Percentiles rank a stretch among this genome's conserved stretches.
These are phyloP conservation scores for Dimargaris xerosporica DNA, from an alignment of 192 early-diverging fungal species.

Conservation along the genomic window DNA sequence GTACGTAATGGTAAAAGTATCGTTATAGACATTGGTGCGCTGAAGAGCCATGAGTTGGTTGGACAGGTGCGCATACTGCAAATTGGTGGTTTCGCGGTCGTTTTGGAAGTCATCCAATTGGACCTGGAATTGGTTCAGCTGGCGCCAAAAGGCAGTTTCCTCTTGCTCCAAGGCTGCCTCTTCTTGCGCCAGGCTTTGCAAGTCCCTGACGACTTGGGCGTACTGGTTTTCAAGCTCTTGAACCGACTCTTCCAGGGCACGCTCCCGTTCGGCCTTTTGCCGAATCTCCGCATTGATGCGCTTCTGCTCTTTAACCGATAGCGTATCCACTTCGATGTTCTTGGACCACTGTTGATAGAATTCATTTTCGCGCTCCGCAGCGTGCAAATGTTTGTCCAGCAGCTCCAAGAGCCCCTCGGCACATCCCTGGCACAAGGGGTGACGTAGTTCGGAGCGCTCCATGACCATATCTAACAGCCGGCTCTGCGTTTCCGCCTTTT, in stretches of 20 bases:
- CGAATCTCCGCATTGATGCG: constrained; percentile 6
- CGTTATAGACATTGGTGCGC: constrained; percentile 90
- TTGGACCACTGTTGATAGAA: constrained; percentile 10
- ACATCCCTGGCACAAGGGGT: constrained; percentile 86
- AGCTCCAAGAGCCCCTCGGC: constrained; percentile 57
- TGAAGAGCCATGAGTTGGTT: constrained; percentile 67
- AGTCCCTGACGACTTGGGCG: constrained; percentile 16
- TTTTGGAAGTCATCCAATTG: constrained; percentile 46
- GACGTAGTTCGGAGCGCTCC: constrained; percentile 50
- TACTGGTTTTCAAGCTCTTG: neutral
- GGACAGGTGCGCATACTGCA: constrained; percentile 60
- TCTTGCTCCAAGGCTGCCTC: constrained; percentile 34
- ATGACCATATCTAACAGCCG: constrained; percentile 67
- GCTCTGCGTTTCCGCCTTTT: constrained; percentile 13
- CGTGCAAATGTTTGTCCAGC: constrained; percentile 27
- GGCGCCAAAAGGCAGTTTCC: constrained; percentile 49
- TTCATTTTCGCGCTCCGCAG: constrained; percentile 14
- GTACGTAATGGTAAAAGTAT: constrained; percentile 78
- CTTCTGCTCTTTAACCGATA: constrained; percentile 10
- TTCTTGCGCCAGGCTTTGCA: constrained; percentile 34
- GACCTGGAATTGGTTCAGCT: constrained; percentile 55
- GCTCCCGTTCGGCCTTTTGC: constrained; percentile 30
- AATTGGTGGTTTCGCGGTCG: constrained; percentile 64
- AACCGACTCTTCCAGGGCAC: constrained; percentile 22
- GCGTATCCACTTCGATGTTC: neutral